Evolutionary conservation across 2,329 filamentous ascomycete species (phyloP).

Genomic region (Arachnomyces sp.): DNA sequence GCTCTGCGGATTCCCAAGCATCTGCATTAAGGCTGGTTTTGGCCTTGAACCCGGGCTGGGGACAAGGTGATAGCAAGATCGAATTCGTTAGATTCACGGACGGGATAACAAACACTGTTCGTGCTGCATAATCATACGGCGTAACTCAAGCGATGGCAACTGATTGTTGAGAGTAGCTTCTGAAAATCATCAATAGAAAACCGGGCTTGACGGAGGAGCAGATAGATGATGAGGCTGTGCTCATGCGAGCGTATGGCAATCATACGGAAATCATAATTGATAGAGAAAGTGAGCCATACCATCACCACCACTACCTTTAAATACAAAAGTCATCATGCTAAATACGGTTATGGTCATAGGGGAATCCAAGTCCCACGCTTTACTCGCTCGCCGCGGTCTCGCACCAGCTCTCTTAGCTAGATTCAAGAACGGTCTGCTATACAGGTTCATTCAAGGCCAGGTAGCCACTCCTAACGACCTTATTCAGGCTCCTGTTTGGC

Average conservation of each 20-base stretch:
- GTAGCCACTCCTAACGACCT: constrained; percentile 77
- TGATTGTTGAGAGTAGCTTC: constrained; percentile 30
- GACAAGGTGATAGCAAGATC: constrained; percentile 61
- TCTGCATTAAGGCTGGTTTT: constrained; percentile 75
- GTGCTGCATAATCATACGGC: constrained; percentile 23
- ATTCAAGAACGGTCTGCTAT: constrained; percentile 93
- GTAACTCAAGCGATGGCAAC: constrained; percentile 14
- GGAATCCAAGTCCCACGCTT: constrained; percentile 65
- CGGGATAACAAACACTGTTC: constrained; percentile 89
- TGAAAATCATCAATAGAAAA: constrained; percentile 44
- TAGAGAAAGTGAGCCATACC: constrained; percentile 64
- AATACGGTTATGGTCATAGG: constrained; percentile 37
- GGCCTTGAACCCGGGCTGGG: constrained; percentile 77
- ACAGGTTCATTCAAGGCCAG: constrained; percentile 77
- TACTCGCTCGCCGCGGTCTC: constrained; percentile 74
- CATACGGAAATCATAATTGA: constrained; percentile 94
- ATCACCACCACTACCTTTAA: constrained; percentile 8
- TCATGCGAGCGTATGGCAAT: constrained; percentile 88
- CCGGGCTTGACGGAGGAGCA: constrained; percentile 66
- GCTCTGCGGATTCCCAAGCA: constrained; percentile 64
- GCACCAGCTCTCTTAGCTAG: constrained; percentile 82
- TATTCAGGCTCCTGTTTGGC: constrained; percentile 65
- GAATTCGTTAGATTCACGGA: constrained; percentile 91
- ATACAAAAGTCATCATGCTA: constrained; percentile 23
- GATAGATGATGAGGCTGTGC: constrained; percentile 74